phyloP scores from a whole-genome alignment of 2,329 filamentous ascomycete genomes.

The Colletotrichum melonis region DNA sequence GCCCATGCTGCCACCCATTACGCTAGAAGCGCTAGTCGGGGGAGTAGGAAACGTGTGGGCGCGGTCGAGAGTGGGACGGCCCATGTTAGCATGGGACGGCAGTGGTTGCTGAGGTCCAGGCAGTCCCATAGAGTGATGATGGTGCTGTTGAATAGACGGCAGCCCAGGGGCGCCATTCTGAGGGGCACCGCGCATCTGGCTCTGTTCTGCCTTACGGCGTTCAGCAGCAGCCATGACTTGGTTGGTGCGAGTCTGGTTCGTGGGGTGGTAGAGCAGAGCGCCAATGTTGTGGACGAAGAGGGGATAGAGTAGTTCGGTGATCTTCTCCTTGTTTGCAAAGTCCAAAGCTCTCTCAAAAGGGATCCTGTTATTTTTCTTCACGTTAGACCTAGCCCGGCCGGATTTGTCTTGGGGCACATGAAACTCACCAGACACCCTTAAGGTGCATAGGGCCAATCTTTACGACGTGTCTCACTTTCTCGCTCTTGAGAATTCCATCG shows the following conservation, averaged over 20 bases:
- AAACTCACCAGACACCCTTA: constrained; percentile 91
- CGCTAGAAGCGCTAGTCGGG: constrained; percentile 90
- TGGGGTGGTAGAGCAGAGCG: constrained; percentile 91
- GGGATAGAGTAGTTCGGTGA: constrained; percentile 93
- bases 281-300: constrained; percentile 98
- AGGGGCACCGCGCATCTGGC: constrained; percentile 69
- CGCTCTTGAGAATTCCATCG: constrained; percentile 97
- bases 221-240: constrained; percentile 89
- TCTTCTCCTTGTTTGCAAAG: constrained; percentile 99
- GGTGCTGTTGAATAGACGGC: constrained; percentile 76
- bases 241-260: constrained; percentile 84
- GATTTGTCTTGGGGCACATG: background rate
- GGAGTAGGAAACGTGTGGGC: constrained; percentile 95
- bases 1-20: constrained; percentile 78
- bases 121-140: constrained; percentile 70
- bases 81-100: constrained; percentile 76
- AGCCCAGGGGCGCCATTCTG: constrained; percentile 64
- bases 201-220: constrained; percentile 78
- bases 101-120: constrained; percentile 65
- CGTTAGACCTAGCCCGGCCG: constrained; percentile 1
- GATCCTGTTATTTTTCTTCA: constrained; percentile 74
- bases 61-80: constrained; percentile 82
- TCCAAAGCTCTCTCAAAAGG: constrained; percentile 97
- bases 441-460: constrained; percentile 99
- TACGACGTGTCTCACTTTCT: constrained; percentile 95